A percentile compares a stretch with the other conserved stretches of the same genome.
These are phyloP conservation scores for Annulohypoxylon stygium DNA, from an alignment of 495 filamentous ascomycete species.

Conservation along the genomic window DNA sequence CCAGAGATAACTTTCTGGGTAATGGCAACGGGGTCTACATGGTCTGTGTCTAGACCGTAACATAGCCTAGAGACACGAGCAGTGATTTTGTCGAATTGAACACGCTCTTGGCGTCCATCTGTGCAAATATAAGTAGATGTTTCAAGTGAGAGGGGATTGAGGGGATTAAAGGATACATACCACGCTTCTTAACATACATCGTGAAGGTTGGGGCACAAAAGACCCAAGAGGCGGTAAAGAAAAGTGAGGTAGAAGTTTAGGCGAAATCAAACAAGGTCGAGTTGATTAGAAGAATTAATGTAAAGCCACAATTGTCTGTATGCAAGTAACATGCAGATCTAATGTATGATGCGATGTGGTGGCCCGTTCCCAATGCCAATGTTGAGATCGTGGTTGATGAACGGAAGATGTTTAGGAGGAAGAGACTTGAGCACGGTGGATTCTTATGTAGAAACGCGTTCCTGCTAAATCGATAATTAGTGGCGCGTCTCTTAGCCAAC, in stretches of 20 bases:
- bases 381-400: slow-evolving; percentile 37
- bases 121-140: slow-evolving; percentile 42
- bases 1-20: slow-evolving; percentile 99
- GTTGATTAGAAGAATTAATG: slow-evolving; percentile 18
- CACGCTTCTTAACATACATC: slow-evolving; percentile 72
- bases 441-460: slow-evolving; percentile 51
- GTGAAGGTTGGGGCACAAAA: slow-evolving; percentile 42
- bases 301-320: slow-evolving; percentile 33
- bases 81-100: slow-evolving; percentile 99
- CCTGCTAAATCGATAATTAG: slow-evolving; percentile 18
- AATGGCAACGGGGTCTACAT: slow-evolving; percentile 97
- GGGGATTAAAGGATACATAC: slow-evolving; percentile 55
- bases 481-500: slow-evolving; percentile 35
- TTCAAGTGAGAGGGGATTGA: slow-evolving; percentile 2
- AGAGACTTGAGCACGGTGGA: slow-evolving; percentile 33
- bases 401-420: slow-evolving; percentile 38
- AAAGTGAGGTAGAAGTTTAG: slow-evolving; percentile 12
- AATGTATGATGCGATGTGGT: slow-evolving; percentile 33
- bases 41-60: slow-evolving; percentile 95
- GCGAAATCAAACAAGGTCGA: slow-evolving; percentile 12
- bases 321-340: slow-evolving; percentile 33
- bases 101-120: slow-evolving; percentile 99
- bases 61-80: slow-evolving; percentile 96
- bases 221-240: slow-evolving; percentile 29
- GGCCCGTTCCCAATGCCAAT: slow-evolving; percentile 11